phyloP scores from a whole-genome alignment of 106 monocot genomes.

The Vanilla planifolia region DNA sequence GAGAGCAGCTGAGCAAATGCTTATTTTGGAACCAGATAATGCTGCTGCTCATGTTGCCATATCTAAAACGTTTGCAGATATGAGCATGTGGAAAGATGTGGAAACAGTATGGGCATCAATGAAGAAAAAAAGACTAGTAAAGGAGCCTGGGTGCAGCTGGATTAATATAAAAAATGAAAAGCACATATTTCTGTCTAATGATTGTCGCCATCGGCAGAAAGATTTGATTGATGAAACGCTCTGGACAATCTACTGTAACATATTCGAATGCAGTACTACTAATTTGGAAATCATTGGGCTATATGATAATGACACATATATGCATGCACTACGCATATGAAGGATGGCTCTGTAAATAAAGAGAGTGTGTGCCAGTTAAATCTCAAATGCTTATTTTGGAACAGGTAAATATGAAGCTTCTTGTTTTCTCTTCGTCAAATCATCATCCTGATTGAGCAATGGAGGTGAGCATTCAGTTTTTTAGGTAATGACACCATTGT shows the following conservation, averaged over 20 bases:
- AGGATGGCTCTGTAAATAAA: no score
- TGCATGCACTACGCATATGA: no score
- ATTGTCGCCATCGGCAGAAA: neutral
- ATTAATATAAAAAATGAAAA: slow-evolving; percentile 22
- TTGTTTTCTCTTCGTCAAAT: no score
- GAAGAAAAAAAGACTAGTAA: slow-evolving; percentile 13
- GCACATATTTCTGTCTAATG: slow-evolving; percentile 15
- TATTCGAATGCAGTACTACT: no score
- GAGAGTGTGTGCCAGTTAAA: no score
- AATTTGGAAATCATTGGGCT: no score
- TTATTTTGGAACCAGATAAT: slow-evolving; percentile 25
- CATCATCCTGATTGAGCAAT: no score
- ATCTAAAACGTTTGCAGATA: slow-evolving; percentile 17
- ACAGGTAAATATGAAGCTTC: no score
- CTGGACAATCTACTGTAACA: slow-evolving; percentile 16
- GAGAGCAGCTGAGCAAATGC: slow-evolving; percentile 26
- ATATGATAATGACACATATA: no score
- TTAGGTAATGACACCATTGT: no score
- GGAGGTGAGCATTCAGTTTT: no score
- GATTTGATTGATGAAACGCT: slow-evolving; percentile 16
- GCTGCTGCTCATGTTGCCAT: slow-evolving; percentile 19
- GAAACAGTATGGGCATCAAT: slow-evolving; percentile 9
- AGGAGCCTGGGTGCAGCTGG: slow-evolving; percentile 25
- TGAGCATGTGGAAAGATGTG: slow-evolving; percentile 28
- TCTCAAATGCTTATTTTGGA: no score